Evolutionary conservation across 2,329 filamentous ascomycete species (phyloP).

Genomic region (Aspergillus ibericus): DNA sequence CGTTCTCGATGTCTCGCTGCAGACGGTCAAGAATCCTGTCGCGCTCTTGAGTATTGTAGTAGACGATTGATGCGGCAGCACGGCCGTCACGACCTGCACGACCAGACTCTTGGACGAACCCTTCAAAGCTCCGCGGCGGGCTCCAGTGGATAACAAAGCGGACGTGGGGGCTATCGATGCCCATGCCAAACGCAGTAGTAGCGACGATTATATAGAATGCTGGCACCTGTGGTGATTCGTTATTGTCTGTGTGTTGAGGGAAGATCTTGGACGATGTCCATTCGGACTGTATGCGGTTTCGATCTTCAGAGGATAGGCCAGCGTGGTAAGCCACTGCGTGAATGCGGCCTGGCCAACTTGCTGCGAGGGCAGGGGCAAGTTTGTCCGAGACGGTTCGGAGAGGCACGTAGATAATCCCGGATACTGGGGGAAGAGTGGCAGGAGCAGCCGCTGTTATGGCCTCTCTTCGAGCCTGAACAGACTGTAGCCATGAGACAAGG

Average conservation of each 20-base stretch:
- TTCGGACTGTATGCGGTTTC: slow-evolving; percentile 54
- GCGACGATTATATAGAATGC: slow-evolving; percentile 92
- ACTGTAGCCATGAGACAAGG: slow-evolving; percentile 73
- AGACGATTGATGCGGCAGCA: slow-evolving; percentile 81
- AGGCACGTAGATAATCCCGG: slow-evolving; percentile 50
- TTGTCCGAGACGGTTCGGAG: slow-evolving; percentile 42
- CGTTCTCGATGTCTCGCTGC: slow-evolving; percentile 43
- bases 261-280: slow-evolving; percentile 35
- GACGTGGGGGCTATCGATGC: slow-evolving; percentile 93
- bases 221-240: slow-evolving; percentile 35
- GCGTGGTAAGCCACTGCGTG: slow-evolving; percentile 49
- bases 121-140: slow-evolving; percentile 89
- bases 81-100: slow-evolving; percentile 88
- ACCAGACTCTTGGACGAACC: slow-evolving; percentile 93
- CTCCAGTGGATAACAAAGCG: slow-evolving; percentile 96
- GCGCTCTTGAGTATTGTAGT: slow-evolving; percentile 85
- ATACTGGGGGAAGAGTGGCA: slow-evolving; percentile 37
- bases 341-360: slow-evolving; percentile 32
- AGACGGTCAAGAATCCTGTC: slow-evolving; percentile 66
- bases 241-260: slow-evolving; percentile 1
- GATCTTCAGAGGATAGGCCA: slow-evolving; percentile 72
- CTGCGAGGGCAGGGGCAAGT: slow-evolving; percentile 39
- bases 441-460: slow-evolving; percentile 45
- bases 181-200: slow-evolving; percentile 96
- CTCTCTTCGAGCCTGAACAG: slow-evolving; percentile 69